phyloP scores from a whole-genome alignment of 2,329 filamentous ascomycete species.

The Monosporascus cannonballus region DNA sequence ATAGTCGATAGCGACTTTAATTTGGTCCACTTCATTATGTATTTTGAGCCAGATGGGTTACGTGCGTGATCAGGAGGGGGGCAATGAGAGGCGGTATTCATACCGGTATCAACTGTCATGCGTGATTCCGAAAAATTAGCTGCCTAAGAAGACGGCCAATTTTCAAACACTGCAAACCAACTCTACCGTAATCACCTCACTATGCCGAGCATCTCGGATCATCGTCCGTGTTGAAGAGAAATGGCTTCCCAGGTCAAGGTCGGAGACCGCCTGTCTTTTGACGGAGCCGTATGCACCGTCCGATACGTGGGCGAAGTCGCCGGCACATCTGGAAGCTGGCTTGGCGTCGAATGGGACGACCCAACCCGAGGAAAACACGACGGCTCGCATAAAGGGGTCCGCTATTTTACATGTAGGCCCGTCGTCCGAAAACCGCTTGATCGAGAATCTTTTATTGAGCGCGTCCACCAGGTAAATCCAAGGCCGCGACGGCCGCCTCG shows the following conservation, averaged over 20 bases:
- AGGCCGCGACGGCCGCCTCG: conserved; percentile 67
- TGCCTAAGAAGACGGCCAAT: no score
- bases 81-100: no score
- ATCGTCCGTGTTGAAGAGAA: no score
- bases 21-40: conserved; percentile 2
- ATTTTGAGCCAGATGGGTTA: neutral
- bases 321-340: conserved; percentile 73
- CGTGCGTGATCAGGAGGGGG: no score
- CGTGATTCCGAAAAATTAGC: no score
- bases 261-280: conserved; percentile 76
- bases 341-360: conserved; percentile 97
- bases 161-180: no score
- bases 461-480: conserved; percentile 47
- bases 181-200: no score
- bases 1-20: neutral
- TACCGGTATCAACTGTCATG: no score
- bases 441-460: neutral
- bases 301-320: conserved; percentile 73
- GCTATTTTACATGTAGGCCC: conserved; percentile 74
- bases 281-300: conserved; percentile 73
- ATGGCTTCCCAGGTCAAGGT: conserved; percentile 40
- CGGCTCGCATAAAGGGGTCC: conserved; percentile 70
- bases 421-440: neutral
- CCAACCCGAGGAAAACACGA: conserved; percentile 80
- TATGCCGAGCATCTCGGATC: no score